Percentiles rank a stretch among this genome's conserved stretches.
These are phyloP conservation scores for Xanthoconium stramineum DNA, from an alignment of 768 basidiomycete genomes.

Conservation along the genomic window DNA sequence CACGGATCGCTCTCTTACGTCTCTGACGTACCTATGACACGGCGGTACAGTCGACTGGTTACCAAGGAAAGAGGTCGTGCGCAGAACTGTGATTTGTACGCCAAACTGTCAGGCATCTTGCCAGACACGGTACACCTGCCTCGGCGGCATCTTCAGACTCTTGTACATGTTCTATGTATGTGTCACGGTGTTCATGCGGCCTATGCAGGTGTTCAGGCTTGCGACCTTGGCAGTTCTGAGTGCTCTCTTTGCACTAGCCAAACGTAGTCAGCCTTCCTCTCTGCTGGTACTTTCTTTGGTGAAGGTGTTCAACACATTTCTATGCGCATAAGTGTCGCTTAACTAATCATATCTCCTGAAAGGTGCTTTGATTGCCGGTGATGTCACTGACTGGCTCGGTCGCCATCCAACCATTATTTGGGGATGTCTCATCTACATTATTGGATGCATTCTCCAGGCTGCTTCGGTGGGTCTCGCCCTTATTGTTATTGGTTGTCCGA, in stretches of 20 bases:
- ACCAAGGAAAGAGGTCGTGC: too few relatives aligned
- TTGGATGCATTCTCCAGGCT: conserved; percentile 67
- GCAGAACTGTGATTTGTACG: too few relatives aligned
- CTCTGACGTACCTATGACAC: too few relatives aligned
- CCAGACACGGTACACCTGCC: too few relatives aligned
- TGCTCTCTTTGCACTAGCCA: neutral
- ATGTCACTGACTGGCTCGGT: conserved; percentile 53
- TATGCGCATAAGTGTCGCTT: neutral
- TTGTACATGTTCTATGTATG: too few relatives aligned
- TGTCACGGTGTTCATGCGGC: too few relatives aligned
- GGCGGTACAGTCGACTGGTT: too few relatives aligned
- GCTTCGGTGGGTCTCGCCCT: conserved; percentile 49
- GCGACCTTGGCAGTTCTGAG: conserved; percentile 1
- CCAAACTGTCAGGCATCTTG: too few relatives aligned
- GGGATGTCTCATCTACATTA: conserved; percentile 48
- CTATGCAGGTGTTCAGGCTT: too few relatives aligned
- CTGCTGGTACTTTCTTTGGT: conserved; percentile 80
- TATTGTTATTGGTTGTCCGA: conserved; percentile 70
- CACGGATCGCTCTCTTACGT: too few relatives aligned
- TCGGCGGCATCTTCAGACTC: too few relatives aligned
- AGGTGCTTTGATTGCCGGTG: conserved; percentile 53
- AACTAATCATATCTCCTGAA: neutral
- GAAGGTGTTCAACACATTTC: conserved; percentile 18
- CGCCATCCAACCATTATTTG: conserved; percentile 47
- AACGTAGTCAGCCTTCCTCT: neutral